Evolutionary conservation across 495 filamentous ascomycete genomes (phyloP).

Genomic region (Hyphodiscus hymeniophilus): DNA sequence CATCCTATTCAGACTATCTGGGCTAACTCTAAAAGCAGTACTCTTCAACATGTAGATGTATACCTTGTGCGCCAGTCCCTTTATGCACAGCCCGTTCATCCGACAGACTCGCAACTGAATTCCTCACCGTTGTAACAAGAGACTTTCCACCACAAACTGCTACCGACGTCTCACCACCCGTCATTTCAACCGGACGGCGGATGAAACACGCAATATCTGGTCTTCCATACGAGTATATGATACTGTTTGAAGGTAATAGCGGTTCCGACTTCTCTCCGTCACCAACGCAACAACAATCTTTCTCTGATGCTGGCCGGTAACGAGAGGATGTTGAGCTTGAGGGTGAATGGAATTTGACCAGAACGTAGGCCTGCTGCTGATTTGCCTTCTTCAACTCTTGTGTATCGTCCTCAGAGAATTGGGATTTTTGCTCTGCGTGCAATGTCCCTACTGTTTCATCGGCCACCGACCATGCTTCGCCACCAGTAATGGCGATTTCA

Average conservation of each 20-base stretch:
- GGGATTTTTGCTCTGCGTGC: not conserved
- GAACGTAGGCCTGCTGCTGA: not conserved
- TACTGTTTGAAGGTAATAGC: not conserved
- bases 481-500: slow-evolving; percentile 15
- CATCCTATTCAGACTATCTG: not conserved
- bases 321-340: slow-evolving; percentile 5
- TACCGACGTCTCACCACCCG: slow-evolving; percentile 72
- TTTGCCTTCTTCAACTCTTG: not conserved
- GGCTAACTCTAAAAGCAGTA: slow-evolving; percentile 14
- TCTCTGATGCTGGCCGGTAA: not conserved
- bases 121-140: slow-evolving; percentile 56
- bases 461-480: not conserved
- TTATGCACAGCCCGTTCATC: slow-evolving; percentile 89
- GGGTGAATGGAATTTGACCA: slow-evolving; percentile 4
- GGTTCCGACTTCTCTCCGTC: not conserved
- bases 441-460: not conserved
- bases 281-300: not conserved
- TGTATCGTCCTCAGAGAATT: slow-evolving; percentile 1
- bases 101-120: slow-evolving; percentile 58
- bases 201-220: slow-evolving; percentile 39
- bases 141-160: slow-evolving; percentile 71
- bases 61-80: slow-evolving; percentile 79
- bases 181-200: slow-evolving; percentile 48
- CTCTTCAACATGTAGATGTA: slow-evolving; percentile 39
- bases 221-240: slow-evolving; percentile 17